A percentile compares a stretch with the other conserved stretches of the same genome.
phyloP scores from a whole-genome alignment of 306 rosid genomes.

The Pyrus pyrifolia region DNA sequence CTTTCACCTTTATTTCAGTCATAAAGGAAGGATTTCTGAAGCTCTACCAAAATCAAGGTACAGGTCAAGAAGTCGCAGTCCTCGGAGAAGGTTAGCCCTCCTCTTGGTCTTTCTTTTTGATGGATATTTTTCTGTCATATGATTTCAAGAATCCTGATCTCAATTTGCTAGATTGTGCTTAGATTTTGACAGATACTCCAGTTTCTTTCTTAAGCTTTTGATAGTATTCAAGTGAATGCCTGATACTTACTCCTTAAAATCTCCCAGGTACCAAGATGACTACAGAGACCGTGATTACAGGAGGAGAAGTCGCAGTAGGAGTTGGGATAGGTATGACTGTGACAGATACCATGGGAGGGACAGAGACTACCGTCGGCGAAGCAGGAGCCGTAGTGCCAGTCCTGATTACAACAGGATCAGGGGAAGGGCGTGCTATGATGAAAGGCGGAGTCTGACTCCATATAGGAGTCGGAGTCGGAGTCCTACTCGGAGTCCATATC shows the following conservation, averaged over 20 bases:
- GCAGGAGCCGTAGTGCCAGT: conserved; percentile 70
- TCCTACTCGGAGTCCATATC: conserved; percentile 7
- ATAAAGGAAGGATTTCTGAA: conserved; percentile 76
- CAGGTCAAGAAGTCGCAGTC: conserved; percentile 80
- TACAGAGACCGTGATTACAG: conserved; percentile 46
- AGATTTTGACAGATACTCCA: neutral
- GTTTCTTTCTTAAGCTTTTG: neutral
- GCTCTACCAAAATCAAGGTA: conserved; percentile 36
- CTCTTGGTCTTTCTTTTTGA: neutral
- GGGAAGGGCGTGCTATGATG: conserved; percentile 58
- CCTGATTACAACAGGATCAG: conserved; percentile 57
- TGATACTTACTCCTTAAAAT: neutral
- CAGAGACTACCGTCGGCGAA: conserved; percentile 42
- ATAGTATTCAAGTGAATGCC: neutral
- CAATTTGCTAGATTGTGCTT: neutral
- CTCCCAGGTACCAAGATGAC: conserved; percentile 52
- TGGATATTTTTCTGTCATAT: neutral
- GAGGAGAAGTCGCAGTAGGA: conserved; percentile 73
- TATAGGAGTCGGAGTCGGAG: neutral
- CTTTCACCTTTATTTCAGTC: conserved; percentile 29
- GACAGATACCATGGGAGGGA: conserved; percentile 61
- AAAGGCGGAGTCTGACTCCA: conserved; percentile 41
- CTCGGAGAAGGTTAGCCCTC: conserved; percentile 46
- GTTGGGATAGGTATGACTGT: conserved; percentile 56
- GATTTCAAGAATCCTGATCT: neutral